Percentiles rank a stretch among this genome's conserved stretches.
Evolutionary conservation across 805 yeast genomes (phyloP).

Genomic region (Starmerella riodocensis): DNA sequence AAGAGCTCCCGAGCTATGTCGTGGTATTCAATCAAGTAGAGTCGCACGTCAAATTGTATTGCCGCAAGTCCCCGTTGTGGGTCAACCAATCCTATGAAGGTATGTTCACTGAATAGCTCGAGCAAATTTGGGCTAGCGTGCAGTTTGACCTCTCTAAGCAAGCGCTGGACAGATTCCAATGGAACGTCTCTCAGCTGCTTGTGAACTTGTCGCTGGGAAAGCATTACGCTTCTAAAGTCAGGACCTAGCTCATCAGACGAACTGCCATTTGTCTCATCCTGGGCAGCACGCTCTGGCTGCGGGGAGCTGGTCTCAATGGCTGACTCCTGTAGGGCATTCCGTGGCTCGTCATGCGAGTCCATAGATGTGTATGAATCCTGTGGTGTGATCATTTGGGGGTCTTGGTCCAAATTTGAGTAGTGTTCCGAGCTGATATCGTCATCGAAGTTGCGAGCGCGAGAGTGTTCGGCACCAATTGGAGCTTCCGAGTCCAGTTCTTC

Average conservation of each 20-base stretch:
- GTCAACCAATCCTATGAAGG: slow-evolving; percentile 77
- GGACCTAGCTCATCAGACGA: too few species aligned
- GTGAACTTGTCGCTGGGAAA: neutral
- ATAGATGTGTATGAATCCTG: too few species aligned
- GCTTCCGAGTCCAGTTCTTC: neutral
- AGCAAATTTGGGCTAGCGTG: slow-evolving; percentile 44
- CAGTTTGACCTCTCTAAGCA: slow-evolving; percentile 40
- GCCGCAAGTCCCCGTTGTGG: slow-evolving; percentile 54
- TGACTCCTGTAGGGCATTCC: neutral
- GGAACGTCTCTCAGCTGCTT: slow-evolving; percentile 5
- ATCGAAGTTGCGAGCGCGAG: too few species aligned
- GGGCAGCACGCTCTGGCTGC: neutral
- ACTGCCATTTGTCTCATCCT: neutral
- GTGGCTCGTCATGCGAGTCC: too few species aligned
- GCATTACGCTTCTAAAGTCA: too few species aligned
- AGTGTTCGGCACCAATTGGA: too few species aligned
- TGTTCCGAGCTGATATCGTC: neutral
- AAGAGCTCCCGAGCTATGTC: slow-evolving; percentile 53
- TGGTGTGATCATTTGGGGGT: too few species aligned
- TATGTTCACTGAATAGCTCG: slow-evolving; percentile 51
- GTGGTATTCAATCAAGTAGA: slow-evolving; percentile 71
- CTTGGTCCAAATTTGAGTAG: neutral
- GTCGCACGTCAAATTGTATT: slow-evolving; percentile 68
- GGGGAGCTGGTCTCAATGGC: neutral
- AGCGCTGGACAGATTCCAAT: slow-evolving; percentile 33